A percentile compares a stretch with the other conserved stretches of the same genome.
phyloP scores from a whole-genome alignment of 2,329 filamentous ascomycete species.

The Xylariaceae sp. region DNA sequence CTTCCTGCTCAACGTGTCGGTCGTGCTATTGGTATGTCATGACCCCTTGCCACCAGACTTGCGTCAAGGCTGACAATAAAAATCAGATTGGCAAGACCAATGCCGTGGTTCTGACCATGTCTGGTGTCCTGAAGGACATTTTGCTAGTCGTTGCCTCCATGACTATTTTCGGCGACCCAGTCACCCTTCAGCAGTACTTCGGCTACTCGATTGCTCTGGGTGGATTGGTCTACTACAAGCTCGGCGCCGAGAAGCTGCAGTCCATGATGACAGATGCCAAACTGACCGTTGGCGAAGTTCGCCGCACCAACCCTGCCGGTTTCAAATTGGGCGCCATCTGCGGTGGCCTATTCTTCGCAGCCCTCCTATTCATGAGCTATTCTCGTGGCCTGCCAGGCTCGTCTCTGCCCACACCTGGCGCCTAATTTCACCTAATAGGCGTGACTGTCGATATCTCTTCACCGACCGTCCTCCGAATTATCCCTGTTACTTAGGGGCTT shows the following conservation, averaged over 20 bases:
- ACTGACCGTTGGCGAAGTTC: constrained; percentile 18
- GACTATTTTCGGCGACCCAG: constrained; percentile 64
- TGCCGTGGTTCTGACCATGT: constrained; percentile 68
- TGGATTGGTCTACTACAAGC: constrained; percentile 31
- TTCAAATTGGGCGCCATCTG: constrained; percentile 23
- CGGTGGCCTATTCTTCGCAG: constrained; percentile 16
- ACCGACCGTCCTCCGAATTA: too few relatives aligned
- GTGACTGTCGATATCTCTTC: too few relatives aligned
- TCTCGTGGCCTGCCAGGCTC: constrained; percentile 16
- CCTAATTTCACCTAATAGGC: constrained; percentile 1
- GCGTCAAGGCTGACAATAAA: background rate
- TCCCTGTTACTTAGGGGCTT: constrained; percentile 19
- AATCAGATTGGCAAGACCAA: constrained; percentile 66
- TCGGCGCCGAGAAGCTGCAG: constrained; percentile 27
- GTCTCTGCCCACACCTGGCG: constrained; percentile 14
- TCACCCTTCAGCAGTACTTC: constrained; percentile 64
- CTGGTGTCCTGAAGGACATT: constrained; percentile 71
- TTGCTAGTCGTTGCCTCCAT: constrained; percentile 67
- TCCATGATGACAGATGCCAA: constrained; percentile 22
- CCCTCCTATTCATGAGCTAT: constrained; percentile 20
- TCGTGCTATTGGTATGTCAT: constrained; percentile 73
- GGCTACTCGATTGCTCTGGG: constrained; percentile 62
- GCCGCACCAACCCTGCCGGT: constrained; percentile 21
- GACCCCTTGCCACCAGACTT: background rate
- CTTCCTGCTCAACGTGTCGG: constrained; percentile 78